phyloP scores from a whole-genome alignment of 208 protist species.

The Leptomonas seymouri region DNA sequence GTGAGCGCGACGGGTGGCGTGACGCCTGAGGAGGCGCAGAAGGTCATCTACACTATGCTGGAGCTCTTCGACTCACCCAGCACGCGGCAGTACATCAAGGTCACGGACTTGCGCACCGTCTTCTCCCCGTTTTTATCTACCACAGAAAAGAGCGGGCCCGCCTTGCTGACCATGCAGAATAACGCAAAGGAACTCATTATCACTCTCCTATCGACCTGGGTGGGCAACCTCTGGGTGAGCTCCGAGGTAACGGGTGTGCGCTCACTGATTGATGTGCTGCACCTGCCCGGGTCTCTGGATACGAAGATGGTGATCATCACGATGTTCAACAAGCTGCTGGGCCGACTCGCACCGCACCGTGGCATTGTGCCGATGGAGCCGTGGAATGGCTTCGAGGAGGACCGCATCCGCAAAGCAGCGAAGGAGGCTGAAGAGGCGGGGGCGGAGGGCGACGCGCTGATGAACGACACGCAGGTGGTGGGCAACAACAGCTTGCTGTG shows the following conservation, averaged over 20 bases:
- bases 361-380: slow-evolving; percentile 60
- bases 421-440: slow-evolving; percentile 27
- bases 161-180: slow-evolving; percentile 66
- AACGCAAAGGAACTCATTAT: slow-evolving; percentile 77
- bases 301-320: slow-evolving; percentile 88
- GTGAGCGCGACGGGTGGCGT: slow-evolving; percentile 55
- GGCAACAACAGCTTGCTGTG: slow-evolving; percentile 30
- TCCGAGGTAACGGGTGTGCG: slow-evolving; percentile 79
- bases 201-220: slow-evolving; percentile 72
- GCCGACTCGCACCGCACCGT: slow-evolving; percentile 77
- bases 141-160: slow-evolving; percentile 20
- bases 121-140: slow-evolving; percentile 77
- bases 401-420: slow-evolving; percentile 41
- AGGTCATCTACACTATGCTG: slow-evolving; percentile 59
- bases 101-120: slow-evolving; percentile 72
- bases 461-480: slow-evolving; percentile 12
- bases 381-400: slow-evolving; percentile 77
- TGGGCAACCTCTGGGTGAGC: slow-evolving; percentile 75
- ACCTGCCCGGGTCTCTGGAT: slow-evolving; percentile 83
- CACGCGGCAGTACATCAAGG: slow-evolving; percentile 71
- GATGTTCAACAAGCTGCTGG: slow-evolving; percentile 83
- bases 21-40: slow-evolving; percentile 61
- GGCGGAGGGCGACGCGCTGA: slow-evolving; percentile 13
- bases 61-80: slow-evolving; percentile 69
- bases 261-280: slow-evolving; percentile 79